These are phyloP conservation scores for Globisporangium yorkense DNA, from an alignment of 352 stramenopile species.

Conservation along the genomic window DNA sequence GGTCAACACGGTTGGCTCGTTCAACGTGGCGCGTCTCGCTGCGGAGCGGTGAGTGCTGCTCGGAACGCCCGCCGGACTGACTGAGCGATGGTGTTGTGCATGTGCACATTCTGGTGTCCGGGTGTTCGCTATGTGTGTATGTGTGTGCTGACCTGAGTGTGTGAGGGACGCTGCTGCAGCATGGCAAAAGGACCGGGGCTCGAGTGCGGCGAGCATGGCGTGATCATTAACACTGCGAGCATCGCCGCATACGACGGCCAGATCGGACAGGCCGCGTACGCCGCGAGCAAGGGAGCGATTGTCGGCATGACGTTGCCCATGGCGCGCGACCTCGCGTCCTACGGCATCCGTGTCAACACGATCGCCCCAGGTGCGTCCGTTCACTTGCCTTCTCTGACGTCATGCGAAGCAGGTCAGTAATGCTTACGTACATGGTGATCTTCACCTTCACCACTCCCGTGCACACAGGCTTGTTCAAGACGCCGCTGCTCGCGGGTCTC, in stretches of 20 bases:
- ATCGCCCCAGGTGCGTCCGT: slow-evolving; percentile 86
- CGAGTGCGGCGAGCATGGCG: slow-evolving; percentile 86
- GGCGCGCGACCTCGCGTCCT: slow-evolving; percentile 90
- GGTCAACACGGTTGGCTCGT: slow-evolving; percentile 96
- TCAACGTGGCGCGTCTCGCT: slow-evolving; percentile 95
- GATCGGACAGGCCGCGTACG: slow-evolving; percentile 96
- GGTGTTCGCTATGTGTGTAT: slow-evolving; percentile 3
- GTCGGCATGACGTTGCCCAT: slow-evolving; percentile 96
- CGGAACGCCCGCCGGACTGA: too few species aligned
- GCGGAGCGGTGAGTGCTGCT: slow-evolving; percentile 77
- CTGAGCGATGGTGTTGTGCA: too few species aligned
- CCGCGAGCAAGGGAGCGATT: slow-evolving; percentile 95
- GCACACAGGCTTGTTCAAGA: slow-evolving; percentile 91
- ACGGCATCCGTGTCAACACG: slow-evolving; percentile 95
- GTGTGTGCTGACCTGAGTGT: background rate
- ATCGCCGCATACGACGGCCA: slow-evolving; percentile 98
- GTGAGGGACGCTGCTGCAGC: slow-evolving; percentile 19
- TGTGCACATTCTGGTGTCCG: background rate
- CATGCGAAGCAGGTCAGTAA: too few species aligned
- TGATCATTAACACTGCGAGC: slow-evolving; percentile 98
- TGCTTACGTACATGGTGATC: background rate
- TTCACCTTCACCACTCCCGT: slow-evolving; percentile 9
- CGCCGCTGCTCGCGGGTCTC: slow-evolving; percentile 93
- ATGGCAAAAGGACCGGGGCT: slow-evolving; percentile 78
- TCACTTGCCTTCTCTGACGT: background rate